A percentile compares a stretch with the other conserved stretches of the same genome.
These are phyloP conservation scores for Celoporthe dispersa DNA, from an alignment of 2,329 filamentous ascomycete genomes.

Conservation along the genomic window DNA sequence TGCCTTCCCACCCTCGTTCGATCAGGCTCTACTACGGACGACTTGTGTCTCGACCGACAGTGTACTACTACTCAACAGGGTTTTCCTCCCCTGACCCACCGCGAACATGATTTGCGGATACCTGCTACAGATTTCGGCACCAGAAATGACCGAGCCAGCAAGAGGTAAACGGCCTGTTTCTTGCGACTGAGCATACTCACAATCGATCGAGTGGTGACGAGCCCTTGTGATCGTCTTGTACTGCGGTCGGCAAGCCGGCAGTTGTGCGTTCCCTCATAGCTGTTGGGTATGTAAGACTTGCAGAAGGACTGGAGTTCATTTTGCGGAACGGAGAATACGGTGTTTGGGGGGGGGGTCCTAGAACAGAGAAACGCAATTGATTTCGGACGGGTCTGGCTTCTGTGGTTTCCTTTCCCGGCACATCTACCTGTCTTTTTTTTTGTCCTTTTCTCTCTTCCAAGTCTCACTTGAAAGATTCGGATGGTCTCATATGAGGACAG, in stretches of 20 bases:
- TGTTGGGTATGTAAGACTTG: not conserved
- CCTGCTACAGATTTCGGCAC: not conserved
- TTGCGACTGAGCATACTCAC: not conserved
- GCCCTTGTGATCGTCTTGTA: not conserved
- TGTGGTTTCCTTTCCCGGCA: not conserved
- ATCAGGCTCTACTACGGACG: not conserved
- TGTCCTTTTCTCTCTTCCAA: not conserved
- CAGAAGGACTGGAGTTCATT: not conserved
- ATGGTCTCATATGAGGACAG: not conserved
- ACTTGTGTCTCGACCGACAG: not conserved
- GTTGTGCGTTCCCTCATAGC: not conserved
- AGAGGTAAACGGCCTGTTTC: not conserved
- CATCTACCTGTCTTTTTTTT: not conserved
- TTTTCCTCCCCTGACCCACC: not conserved
- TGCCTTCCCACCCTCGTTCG: not conserved
- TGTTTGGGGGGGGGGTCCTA: not conserved
- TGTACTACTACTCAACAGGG: not conserved
- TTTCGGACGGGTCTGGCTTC: not conserved
- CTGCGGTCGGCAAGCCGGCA: not conserved
- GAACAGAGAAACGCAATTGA: not conserved
- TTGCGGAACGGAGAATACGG: not conserved
- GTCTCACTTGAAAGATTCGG: not conserved
- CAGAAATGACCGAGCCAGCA: not conserved
- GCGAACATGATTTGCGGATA: not conserved
- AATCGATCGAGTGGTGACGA: not conserved